Conservation (phyloP, 2,329 filamentous ascomycete genomes). For the Xylaria sp. region DNA sequence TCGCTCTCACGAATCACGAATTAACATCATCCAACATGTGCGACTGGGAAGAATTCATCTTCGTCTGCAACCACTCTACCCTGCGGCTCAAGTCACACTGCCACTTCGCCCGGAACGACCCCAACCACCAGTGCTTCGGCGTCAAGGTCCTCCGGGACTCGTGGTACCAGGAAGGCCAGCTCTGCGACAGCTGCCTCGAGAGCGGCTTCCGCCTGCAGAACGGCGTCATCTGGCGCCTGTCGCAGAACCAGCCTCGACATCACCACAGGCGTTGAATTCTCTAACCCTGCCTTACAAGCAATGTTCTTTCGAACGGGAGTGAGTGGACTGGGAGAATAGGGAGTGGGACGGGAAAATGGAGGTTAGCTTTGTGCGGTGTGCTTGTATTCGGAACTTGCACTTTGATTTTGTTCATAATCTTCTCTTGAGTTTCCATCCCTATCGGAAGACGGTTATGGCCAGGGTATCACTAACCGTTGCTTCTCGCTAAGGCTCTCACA, state of each 20-base stretch:
- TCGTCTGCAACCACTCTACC: constrained; percentile 66
- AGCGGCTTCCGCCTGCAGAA: constrained; percentile 33
- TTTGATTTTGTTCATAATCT: background rate
- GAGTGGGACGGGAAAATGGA: background rate
- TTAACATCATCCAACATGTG: constrained; percentile 60
- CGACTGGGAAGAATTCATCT: constrained; percentile 72
- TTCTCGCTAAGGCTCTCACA: background rate
- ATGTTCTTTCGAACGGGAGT: no score
- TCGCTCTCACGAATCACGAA: no score
- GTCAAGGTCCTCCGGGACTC: constrained; percentile 69
- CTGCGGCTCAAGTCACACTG: constrained; percentile 71
- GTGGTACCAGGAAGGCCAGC: constrained; percentile 57
- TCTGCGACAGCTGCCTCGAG: constrained; percentile 56
- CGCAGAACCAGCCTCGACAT: constrained; percentile 9
- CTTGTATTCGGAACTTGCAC: background rate
- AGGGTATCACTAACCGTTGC: background rate
- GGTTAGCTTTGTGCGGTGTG: background rate
- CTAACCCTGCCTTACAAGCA: no score
- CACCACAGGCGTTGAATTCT: constrained; percentile 9
- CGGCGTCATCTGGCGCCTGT: constrained; percentile 33
- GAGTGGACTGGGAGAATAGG: no score
- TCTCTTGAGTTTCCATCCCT: background rate
- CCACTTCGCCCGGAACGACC: constrained; percentile 76
- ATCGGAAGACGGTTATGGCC: background rate
- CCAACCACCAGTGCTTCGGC: constrained; percentile 70